Evolutionary conservation across 805 yeast genomes (phyloP), one percentile per base, ranked within the genome.

Genomic region (Ogataea siamensis): DNA sequence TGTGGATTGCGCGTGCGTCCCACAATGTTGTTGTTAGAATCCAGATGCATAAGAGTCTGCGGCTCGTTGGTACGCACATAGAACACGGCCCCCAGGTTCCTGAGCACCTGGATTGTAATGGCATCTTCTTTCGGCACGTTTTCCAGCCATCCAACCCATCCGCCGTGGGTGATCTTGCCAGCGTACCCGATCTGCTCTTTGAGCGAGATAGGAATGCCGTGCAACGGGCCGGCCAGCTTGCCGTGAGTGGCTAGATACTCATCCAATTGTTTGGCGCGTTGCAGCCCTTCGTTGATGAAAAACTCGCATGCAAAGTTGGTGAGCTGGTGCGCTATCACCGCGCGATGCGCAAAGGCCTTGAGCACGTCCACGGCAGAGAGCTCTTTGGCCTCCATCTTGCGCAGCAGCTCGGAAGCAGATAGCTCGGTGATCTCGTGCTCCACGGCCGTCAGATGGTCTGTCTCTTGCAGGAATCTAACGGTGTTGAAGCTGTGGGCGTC

Each of bases 21-120:
- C 29, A 66, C 70, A 51, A 80, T 67, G 60, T 76, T 75, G 57
- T 79, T 78, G 51, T 67, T 63, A 16, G 84, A 73, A 55, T 78
- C 83, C 53, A 78, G 62, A 49, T 80, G 86, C 87, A 81, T 81
- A 55, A 81, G 62, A 3, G 78, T 67, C 55, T 80, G 87, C 4
- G 87, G 87, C 57, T 80, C 76, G 40, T 77, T 73, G 7, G 88
- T 80, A 56, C 87, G 69, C 30, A 76, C 76, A 53, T 72, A 80
- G 47, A 78, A 72, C 14, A 80, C 75, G 22, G 83, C 83, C 32
- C 86, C 84, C 34, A 74, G 59, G 19, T 67, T 63, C 42, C 61
- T 65, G 50, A 78, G 57, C 13, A 71, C 64, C 44, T 72, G 66
- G n/a, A 70, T 58, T 9, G 77, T 70, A 21, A 62, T 60, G 6